Percentiles rank a stretch among this genome's conserved stretches.
Conservation (phyloP, 108 stramenopile genomes). For the Nannochloropsis salina region DNA sequence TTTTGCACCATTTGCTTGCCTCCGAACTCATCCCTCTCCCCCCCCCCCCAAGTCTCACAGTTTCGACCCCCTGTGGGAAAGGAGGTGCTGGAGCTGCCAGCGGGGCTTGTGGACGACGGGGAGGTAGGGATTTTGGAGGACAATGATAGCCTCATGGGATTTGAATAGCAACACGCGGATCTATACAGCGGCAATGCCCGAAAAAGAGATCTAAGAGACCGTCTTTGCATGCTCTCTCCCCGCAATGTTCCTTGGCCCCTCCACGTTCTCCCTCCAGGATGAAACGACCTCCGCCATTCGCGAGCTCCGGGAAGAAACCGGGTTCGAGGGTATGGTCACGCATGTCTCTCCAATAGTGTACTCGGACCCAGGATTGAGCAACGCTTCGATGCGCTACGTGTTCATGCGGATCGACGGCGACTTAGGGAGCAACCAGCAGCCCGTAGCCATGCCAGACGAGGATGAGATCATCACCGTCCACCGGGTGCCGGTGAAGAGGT, state of each 20-base stretch:
- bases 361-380: constrained; percentile 40
- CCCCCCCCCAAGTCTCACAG: constrained; percentile 33
- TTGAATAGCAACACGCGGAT: too few relatives aligned
- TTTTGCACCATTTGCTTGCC: background rate
- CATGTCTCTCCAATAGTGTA: constrained; percentile 33
- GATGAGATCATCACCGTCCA: constrained; percentile 42
- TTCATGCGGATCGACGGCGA: constrained; percentile 36
- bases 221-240: too few relatives aligned
- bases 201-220: too few relatives aligned
- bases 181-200: too few relatives aligned
- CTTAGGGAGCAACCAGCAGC: constrained; percentile 31
- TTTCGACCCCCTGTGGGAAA: constrained; percentile 40
- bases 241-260: too few relatives aligned
- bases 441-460: constrained; percentile 34
- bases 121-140: background rate
- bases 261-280: background rate
- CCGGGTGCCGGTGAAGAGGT: constrained; percentile 26
- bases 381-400: constrained; percentile 37
- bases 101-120: constrained; percentile 38
- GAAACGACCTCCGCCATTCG: constrained; percentile 26
- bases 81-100: constrained; percentile 37
- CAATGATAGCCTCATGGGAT: too few relatives aligned
- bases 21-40: background rate
- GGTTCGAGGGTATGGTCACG: constrained; percentile 32
- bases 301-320: constrained; percentile 43